Percentiles rank a stretch among this genome's conserved stretches.
Evolutionary conservation across 164 flowering plant species (phyloP).

Genomic region (Hamamelis virginiana): DNA sequence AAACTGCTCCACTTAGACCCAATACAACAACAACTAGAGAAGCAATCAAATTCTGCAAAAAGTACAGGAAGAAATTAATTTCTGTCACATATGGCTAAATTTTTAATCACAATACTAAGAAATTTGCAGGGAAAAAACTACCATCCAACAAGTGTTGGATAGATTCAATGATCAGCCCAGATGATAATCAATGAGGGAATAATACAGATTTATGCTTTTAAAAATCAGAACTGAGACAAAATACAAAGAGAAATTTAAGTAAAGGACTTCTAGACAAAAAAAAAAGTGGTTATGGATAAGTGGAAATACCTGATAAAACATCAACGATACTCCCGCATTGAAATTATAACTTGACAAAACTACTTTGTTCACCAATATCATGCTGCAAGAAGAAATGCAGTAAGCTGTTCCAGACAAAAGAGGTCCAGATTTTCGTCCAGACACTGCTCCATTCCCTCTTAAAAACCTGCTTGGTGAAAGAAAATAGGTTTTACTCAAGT

Average conservation of each 20-base stretch:
- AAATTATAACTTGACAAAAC: constrained; percentile 69
- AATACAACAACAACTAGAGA: constrained; percentile 43
- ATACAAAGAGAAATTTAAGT: too few relatives aligned
- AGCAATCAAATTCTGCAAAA: constrained; percentile 66
- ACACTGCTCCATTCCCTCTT: constrained; percentile 29
- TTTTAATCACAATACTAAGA: too few relatives aligned
- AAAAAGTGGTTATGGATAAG: not conserved
- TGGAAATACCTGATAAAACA: constrained; percentile 72
- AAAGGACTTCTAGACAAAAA: too few relatives aligned
- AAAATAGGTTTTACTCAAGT: not conserved
- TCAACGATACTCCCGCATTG: constrained; percentile 77
- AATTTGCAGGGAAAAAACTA: not conserved
- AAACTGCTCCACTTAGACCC: constrained; percentile 44
- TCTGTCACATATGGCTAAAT: not conserved
- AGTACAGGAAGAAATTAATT: not conserved
- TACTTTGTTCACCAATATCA: constrained; percentile 78
- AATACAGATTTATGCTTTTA: not conserved
- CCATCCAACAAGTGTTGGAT: not conserved
- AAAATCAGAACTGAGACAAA: too few relatives aligned
- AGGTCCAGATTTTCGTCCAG: constrained; percentile 49
- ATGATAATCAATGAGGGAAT: not conserved
- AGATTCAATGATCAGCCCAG: not conserved
- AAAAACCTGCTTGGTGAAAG: constrained; percentile 27
- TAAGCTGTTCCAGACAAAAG: constrained; percentile 75
- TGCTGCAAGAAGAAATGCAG: constrained; percentile 84